Percentiles rank a stretch among this genome's conserved stretches.
These are phyloP conservation scores for Zygosaccharomyces siamensis DNA, from an alignment of 805 yeast genomes.

Conservation along the genomic window DNA sequence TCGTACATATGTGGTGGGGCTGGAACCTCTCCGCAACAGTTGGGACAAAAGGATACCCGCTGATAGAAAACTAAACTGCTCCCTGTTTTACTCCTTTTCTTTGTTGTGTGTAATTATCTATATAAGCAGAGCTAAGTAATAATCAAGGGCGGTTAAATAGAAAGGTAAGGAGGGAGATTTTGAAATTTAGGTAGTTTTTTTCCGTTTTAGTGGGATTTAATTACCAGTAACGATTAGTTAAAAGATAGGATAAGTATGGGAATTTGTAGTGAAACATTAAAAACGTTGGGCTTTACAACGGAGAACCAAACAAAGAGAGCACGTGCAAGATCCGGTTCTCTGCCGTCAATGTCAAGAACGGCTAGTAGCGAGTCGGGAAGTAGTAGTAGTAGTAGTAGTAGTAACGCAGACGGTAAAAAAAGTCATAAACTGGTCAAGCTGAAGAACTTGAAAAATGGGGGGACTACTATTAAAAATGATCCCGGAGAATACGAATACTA, in stretches of 20 bases:
- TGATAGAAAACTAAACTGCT: not conserved
- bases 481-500: conserved; percentile 15
- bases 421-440: conserved; percentile 13
- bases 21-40: not conserved
- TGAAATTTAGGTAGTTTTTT: no score
- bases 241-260: not conserved
- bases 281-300: not conserved
- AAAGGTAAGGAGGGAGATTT: no score
- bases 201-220: no score
- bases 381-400: not conserved
- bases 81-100: not conserved
- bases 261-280: conserved; percentile 2
- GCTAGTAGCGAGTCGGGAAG: not conserved
- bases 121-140: not conserved
- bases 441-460: conserved; percentile 17
- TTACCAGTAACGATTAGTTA: no score
- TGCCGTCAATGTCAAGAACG: not conserved
- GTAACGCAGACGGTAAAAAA: not conserved
- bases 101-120: not conserved
- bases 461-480: conserved; percentile 22
- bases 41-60: not conserved
- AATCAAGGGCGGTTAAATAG: not conserved
- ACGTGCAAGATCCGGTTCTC: not conserved
- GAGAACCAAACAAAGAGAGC: conserved; percentile 1
- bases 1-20: not conserved